Conservation (phyloP, 352 stramenopile genomes). For the Pythium oligandrum region DNA sequence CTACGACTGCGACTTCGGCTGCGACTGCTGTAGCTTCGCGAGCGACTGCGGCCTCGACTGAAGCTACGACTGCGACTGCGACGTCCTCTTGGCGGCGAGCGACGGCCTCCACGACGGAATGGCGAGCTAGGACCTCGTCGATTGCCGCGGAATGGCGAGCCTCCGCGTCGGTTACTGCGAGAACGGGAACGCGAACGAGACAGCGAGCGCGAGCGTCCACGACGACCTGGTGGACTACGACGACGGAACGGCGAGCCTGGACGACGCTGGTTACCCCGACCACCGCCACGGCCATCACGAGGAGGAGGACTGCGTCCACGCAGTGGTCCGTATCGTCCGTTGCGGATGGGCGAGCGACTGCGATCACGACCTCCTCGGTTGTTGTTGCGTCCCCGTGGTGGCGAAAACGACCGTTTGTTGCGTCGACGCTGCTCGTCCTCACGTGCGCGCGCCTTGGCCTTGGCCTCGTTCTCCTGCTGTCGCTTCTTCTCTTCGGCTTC, state of each 20-base stretch:
- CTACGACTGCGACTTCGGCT: constrained; percentile 11
- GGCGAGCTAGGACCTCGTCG: constrained; percentile 13
- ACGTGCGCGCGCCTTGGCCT: constrained; percentile 5
- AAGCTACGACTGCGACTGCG: constrained; percentile 31
- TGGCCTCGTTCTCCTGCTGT: constrained; percentile 7
- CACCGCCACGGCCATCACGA: not conserved
- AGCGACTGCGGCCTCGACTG: constrained; percentile 14
- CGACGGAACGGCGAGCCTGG: constrained; percentile 11
- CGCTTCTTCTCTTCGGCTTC: constrained; percentile 9
- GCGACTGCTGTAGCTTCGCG: constrained; percentile 23
- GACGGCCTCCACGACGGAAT: constrained; percentile 7
- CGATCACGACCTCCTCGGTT: not conserved
- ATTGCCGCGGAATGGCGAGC: constrained; percentile 7
- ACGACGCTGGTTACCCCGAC: not conserved
- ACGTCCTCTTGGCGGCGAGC: not conserved
- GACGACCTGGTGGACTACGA: not conserved
- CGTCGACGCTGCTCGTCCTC: not conserved
- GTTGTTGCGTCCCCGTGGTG: constrained; percentile 2
- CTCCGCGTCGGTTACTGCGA: constrained; percentile 7
- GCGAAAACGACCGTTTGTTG: not conserved
- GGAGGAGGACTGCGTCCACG: constrained; percentile 29
- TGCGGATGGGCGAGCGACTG: constrained; percentile 13
- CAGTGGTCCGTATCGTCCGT: constrained; percentile 21
- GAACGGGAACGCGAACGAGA: constrained; percentile 17
- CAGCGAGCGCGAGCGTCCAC: constrained; percentile 9